phyloP scores from a whole-genome alignment of 331 rosid genomes.

The Rosa hybrid region DNA sequence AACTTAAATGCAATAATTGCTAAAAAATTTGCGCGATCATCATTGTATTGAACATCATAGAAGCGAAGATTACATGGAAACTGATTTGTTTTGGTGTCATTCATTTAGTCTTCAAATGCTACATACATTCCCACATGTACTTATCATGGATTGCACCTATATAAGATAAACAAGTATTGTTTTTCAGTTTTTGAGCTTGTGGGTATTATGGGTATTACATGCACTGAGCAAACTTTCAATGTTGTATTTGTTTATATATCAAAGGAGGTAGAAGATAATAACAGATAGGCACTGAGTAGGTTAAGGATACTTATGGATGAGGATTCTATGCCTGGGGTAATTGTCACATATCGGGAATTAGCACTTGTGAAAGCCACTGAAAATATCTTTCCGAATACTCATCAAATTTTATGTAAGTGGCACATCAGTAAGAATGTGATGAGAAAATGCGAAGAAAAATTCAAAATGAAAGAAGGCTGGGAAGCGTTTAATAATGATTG shows the following conservation, averaged over 20 bases:
- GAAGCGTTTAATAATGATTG: too few relatives aligned
- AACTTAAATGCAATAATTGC: not conserved
- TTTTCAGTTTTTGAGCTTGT: not conserved
- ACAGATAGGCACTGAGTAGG: too few relatives aligned
- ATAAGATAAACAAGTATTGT: not conserved
- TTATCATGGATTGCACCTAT: not conserved
- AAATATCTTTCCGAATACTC: too few relatives aligned
- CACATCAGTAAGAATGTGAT: too few relatives aligned
- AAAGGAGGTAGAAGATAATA: too few relatives aligned
- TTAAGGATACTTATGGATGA: too few relatives aligned
- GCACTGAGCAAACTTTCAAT: not conserved
- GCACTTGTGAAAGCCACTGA: not conserved
- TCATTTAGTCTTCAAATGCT: not conserved
- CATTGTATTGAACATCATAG: not conserved
- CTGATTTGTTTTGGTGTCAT: not conserved
- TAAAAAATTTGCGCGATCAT: not conserved
- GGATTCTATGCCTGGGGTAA: not conserved
- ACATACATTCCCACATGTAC: not conserved
- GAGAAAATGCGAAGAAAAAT: too few relatives aligned
- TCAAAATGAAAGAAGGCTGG: too few relatives aligned
- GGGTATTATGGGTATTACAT: not conserved
- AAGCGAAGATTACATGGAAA: not conserved
- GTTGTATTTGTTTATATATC: not conserved
- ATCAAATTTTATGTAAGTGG: too few relatives aligned
- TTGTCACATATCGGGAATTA: not conserved